Percentiles rank a stretch among this genome's conserved stretches.
Evolutionary conservation across 129 eudicot genomes (phyloP).

Genomic region (Escallonia rubra): DNA sequence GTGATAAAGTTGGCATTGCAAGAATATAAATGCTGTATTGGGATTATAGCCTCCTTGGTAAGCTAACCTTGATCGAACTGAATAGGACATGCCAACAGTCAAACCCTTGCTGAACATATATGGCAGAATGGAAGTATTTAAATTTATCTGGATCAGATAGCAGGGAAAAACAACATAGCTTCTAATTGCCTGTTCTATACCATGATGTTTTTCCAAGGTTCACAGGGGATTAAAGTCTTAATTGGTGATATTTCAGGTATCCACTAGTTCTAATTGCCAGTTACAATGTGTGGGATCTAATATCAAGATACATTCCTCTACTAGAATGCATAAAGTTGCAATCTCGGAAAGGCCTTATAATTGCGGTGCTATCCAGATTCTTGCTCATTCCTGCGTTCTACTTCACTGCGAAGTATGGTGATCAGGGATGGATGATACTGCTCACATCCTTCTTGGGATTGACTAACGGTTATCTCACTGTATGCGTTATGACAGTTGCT

Average conservation of each 20-base stretch:
- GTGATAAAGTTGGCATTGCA: no score
- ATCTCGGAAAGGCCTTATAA: slow-evolving; percentile 48
- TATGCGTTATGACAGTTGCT: slow-evolving; percentile 58
- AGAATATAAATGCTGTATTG: no score
- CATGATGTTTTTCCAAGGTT: no score
- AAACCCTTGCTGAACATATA: no score
- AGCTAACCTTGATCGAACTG: no score
- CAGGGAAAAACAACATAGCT: no score
- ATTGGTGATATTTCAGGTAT: slow-evolving; percentile 30
- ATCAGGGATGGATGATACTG: slow-evolving; percentile 71
- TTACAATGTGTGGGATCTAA: slow-evolving; percentile 63
- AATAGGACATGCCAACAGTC: no score
- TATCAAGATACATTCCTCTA: slow-evolving; percentile 58
- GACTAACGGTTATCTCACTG: slow-evolving; percentile 69
- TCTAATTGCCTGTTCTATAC: no score
- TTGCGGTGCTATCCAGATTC: slow-evolving; percentile 41
- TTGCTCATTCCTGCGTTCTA: slow-evolving; percentile 63
- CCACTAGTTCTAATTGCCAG: slow-evolving; percentile 57
- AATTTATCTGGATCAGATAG: no score
- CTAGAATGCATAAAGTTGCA: slow-evolving; percentile 37
- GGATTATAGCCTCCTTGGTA: no score
- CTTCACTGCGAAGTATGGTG: slow-evolving; percentile 69
- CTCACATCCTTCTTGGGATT: slow-evolving; percentile 58
- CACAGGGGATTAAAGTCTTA: no score
- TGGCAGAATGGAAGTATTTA: no score